Base-by-base conservation (phyloP, 805 yeast genomes). In the Kodamaea kaohsiungensis region DNA sequence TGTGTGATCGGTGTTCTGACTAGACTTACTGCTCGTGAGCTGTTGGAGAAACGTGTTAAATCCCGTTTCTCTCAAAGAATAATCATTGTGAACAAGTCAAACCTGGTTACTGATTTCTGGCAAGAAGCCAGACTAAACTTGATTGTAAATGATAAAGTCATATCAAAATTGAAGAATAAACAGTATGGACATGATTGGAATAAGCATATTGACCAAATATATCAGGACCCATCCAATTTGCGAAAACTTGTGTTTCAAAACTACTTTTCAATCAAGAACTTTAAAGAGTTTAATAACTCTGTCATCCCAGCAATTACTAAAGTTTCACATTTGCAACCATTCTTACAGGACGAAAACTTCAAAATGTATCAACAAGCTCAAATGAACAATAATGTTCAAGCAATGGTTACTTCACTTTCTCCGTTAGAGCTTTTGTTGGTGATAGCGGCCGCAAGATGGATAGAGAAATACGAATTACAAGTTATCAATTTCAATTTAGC, bases 31-130 rank as follows among this genome's bases (percentile, higher is more conserved):
- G 80, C 91, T 0, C 77, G 92, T 49, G 98, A 93, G 61, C 77
- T 84, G 61, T 73, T 95, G 46, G 99, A 95, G 65, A 95, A 93
- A 65, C 79, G 99, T 62, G 98, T 95, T 0, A 81, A 91, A 60
- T 87, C 96, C 53, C 75, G 99, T 59, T 95, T 92, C 67, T 86
- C 95, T 15, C 97, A 93, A 65, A 73, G 96, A 49, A 70, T 88
- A 2, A 78, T 91, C 19, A 78, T 79, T 15, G 74, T 91, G 38
- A 81, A 81, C 22, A 84, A 84, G 49, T 76, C 86, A 0, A 59
- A 61, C 1, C 67, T 73, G 1, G 61, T 83, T 2, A 82, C 78
- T 0, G 79, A 75, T 12, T 89, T 87, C 60, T 72, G 81, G 68
- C 62, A 67, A 1, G 72, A 83, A 16, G 82, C 84, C 12, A 63